Conservation (phyloP, 495 filamentous ascomycete species). For the Ascobolus immersus region DNA sequence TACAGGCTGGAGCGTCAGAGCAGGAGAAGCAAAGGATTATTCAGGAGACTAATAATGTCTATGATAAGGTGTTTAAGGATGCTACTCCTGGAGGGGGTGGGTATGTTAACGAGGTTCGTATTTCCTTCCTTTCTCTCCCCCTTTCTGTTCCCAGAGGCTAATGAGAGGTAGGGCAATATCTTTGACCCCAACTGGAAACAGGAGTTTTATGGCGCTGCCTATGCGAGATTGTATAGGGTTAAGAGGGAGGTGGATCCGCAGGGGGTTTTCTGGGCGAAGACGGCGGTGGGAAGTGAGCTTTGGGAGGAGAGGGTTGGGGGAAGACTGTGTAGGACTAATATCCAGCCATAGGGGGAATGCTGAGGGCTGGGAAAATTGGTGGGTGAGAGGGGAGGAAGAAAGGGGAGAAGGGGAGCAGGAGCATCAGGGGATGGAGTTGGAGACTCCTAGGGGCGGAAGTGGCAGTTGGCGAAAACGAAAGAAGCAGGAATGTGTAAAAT, state of each 20-base stretch:
- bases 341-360: no score
- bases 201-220: slow-evolving; percentile 32
- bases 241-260: slow-evolving; percentile 31
- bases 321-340: no score
- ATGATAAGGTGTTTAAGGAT: slow-evolving; percentile 4
- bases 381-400: no score
- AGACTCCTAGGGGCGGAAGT: no score
- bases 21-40: slow-evolving; percentile 2
- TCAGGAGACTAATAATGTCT: neutral
- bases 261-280: slow-evolving; percentile 28
- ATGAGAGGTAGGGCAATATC: slow-evolving; percentile 29
- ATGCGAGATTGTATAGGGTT: slow-evolving; percentile 23
- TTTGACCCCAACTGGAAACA: slow-evolving; percentile 33
- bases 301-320: slow-evolving; percentile 20
- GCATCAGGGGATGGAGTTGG: no score
- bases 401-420: no score
- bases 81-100: slow-evolving; percentile 19
- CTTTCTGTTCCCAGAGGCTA: no score
- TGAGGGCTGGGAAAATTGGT: no score
- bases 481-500: no score
- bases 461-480: no score
- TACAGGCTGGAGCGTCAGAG: slow-evolving; percentile 1
- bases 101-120: slow-evolving; percentile 23
- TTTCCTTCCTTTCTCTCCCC: no score
- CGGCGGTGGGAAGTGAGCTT: slow-evolving; percentile 28